These are phyloP conservation scores for Boletus eberwhitei DNA, from an alignment of 768 basidiomycete species.

Conservation along the genomic window DNA sequence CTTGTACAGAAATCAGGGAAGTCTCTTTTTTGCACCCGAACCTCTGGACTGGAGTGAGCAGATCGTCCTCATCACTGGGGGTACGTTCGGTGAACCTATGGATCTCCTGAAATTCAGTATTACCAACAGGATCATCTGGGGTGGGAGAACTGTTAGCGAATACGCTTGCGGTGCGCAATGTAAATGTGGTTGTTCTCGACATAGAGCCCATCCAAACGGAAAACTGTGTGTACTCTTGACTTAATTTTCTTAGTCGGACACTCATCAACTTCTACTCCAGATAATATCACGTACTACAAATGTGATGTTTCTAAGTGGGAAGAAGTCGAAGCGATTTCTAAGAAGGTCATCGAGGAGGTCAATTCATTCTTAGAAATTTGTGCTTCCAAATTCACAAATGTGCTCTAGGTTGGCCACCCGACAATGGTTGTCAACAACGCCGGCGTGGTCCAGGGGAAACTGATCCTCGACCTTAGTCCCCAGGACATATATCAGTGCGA, in stretches of 20 bases:
- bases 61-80: slow-evolving; percentile 88
- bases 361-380: slow-evolving; percentile 4
- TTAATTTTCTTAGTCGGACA: background rate
- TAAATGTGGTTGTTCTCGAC: slow-evolving; percentile 84
- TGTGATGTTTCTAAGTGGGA: slow-evolving; percentile 92
- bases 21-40: slow-evolving; percentile 54
- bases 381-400: background rate
- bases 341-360: slow-evolving; percentile 76
- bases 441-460: slow-evolving; percentile 88
- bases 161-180: slow-evolving; percentile 78
- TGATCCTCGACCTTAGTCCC: slow-evolving; percentile 72
- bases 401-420: slow-evolving; percentile 71
- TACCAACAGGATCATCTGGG: slow-evolving; percentile 73
- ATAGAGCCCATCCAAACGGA: slow-evolving; percentile 73
- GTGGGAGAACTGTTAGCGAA: slow-evolving; percentile 86
- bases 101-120: background rate
- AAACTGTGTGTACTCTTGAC: slow-evolving; percentile 51
- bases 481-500: slow-evolving; percentile 82
- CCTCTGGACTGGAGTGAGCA: slow-evolving; percentile 84
- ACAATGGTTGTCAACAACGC: slow-evolving; percentile 95
- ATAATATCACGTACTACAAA: slow-evolving; percentile 80
- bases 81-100: slow-evolving; percentile 38
- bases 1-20: slow-evolving; percentile 73
- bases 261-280: slow-evolving; percentile 34
- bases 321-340: slow-evolving; percentile 73